These are phyloP conservation scores for Nemophila menziesii DNA, from an alignment of 257 asterid species.

Conservation along the genomic window DNA sequence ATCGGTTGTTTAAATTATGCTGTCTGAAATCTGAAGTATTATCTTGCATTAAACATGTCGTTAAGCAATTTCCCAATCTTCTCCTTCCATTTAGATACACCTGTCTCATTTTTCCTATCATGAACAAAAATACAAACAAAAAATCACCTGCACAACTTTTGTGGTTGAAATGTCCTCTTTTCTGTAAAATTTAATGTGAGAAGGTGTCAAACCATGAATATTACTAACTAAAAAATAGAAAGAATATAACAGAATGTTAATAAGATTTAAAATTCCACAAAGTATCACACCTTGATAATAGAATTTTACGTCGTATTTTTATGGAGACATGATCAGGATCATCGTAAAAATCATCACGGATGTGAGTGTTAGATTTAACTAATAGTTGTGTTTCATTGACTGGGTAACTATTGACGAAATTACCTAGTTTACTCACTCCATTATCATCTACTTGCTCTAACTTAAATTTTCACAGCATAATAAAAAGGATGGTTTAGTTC, in stretches of 20 bases:
- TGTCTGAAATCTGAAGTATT: too few species aligned
- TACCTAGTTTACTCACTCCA: neutral
- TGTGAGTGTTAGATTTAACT: slow-evolving; percentile 21
- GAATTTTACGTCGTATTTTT: slow-evolving; percentile 43
- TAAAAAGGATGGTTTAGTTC: too few species aligned
- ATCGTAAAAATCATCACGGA: slow-evolving; percentile 24
- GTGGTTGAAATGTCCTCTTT: neutral
- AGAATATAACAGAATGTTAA: too few species aligned
- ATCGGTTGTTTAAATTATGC: too few species aligned
- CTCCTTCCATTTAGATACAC: slow-evolving; percentile 65
- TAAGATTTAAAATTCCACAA: too few species aligned
- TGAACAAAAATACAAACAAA: slow-evolving; percentile 28
- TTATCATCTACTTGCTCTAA: neutral
- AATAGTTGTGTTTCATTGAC: slow-evolving; percentile 14
- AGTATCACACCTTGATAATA: slow-evolving; percentile 36
- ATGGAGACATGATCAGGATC: slow-evolving; percentile 51
- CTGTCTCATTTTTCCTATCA: slow-evolving; percentile 46
- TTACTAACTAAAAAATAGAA: neutral
- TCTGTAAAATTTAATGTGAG: neutral
- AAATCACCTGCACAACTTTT: neutral
- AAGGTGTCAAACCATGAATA: too few species aligned
- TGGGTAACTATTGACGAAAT: neutral
- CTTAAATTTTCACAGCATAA: too few species aligned
- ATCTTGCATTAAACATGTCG: slow-evolving; percentile 68
- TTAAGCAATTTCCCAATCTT: slow-evolving; percentile 74